Evolutionary conservation across 2,329 filamentous ascomycete genomes (phyloP).

Genomic region (Hypoxylon sp.): DNA sequence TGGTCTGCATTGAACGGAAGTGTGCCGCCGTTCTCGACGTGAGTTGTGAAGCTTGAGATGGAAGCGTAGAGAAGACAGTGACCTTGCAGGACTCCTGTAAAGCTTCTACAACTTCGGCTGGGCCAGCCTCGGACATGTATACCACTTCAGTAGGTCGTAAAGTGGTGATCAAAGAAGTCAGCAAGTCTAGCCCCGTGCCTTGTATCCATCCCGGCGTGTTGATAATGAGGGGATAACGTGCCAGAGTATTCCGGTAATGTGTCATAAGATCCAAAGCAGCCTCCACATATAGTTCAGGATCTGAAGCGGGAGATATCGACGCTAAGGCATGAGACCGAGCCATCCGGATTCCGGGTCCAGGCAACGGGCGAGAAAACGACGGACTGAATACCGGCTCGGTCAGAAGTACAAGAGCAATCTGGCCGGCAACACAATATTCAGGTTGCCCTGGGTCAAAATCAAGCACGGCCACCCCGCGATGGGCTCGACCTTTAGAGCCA

Average conservation of each 20-base stretch:
- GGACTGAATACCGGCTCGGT: constrained; percentile 74
- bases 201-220: constrained; percentile 84
- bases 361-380: constrained; percentile 73
- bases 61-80: constrained; percentile 65
- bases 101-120: constrained; percentile 68
- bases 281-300: constrained; percentile 75
- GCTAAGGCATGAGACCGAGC: constrained; percentile 77
- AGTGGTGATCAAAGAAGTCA: constrained; percentile 69
- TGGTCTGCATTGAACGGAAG: constrained; percentile 80
- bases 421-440: constrained; percentile 79
- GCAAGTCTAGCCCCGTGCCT: constrained; percentile 76
- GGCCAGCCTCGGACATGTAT: constrained; percentile 77
- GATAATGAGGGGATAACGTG: constrained; percentile 72
- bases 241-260: constrained; percentile 65
- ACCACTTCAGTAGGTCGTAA: constrained; percentile 73
- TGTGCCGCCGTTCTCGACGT: constrained; percentile 74
- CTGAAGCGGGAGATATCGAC: constrained; percentile 74
- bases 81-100: constrained; percentile 62
- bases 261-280: constrained; percentile 75
- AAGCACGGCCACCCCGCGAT: constrained; percentile 68
- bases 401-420: constrained; percentile 76
- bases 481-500: constrained; percentile 46
- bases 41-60: constrained; percentile 71
- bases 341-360: constrained; percentile 56
- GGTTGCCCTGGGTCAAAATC: constrained; percentile 85